These are phyloP conservation scores for Aureobasidium sp. DNA, from an alignment of 2,329 filamentous ascomycete genomes.

Conservation along the genomic window DNA sequence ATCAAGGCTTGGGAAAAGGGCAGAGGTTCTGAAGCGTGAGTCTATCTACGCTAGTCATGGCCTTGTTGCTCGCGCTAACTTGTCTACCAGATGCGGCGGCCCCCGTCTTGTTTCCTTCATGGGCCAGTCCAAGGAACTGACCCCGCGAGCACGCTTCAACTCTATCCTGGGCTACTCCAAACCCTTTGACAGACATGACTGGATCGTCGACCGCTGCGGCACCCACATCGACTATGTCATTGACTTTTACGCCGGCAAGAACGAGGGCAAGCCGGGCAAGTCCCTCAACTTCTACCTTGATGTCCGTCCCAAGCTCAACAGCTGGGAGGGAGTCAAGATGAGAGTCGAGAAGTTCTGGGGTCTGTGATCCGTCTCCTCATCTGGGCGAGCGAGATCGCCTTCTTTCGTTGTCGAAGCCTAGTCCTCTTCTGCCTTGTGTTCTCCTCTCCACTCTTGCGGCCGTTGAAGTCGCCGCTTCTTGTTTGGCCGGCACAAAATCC, in stretches of 20 bases:
- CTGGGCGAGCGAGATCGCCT: constrained; percentile 10
- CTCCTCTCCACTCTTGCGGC: constrained; percentile 11
- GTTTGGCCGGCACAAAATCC: constrained; percentile 13
- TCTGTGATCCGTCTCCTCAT: constrained; percentile 15
- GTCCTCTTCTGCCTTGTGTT: constrained; percentile 9
- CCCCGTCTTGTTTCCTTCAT: constrained; percentile 79
- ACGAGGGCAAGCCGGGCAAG: constrained; percentile 35
- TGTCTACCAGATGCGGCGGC: constrained; percentile 54
- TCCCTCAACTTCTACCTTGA: constrained; percentile 59
- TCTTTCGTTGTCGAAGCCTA: constrained; percentile 15
- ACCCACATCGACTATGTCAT: constrained; percentile 88
- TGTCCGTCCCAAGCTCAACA: constrained; percentile 59
- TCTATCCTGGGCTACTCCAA: constrained; percentile 78
- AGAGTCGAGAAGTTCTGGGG: constrained; percentile 34
- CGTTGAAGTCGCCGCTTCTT: neutral
- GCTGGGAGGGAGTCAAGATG: constrained; percentile 54
- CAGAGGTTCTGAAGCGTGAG: constrained; percentile 50
- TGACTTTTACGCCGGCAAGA: constrained; percentile 84
- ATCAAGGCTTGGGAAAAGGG: constrained; percentile 83
- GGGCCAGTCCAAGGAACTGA: constrained; percentile 58
- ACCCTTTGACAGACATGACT: constrained; percentile 95
- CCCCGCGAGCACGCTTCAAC: constrained; percentile 76
- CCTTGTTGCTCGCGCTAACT: neutral
- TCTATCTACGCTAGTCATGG: constrained; percentile 8
- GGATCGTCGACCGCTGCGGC: constrained; percentile 90